A percentile compares a stretch with the other conserved stretches of the same genome.
These are phyloP conservation scores for Coniferiporia sulphurascens DNA, from an alignment of 1,284 basidiomycete species.

Conservation along the genomic window DNA sequence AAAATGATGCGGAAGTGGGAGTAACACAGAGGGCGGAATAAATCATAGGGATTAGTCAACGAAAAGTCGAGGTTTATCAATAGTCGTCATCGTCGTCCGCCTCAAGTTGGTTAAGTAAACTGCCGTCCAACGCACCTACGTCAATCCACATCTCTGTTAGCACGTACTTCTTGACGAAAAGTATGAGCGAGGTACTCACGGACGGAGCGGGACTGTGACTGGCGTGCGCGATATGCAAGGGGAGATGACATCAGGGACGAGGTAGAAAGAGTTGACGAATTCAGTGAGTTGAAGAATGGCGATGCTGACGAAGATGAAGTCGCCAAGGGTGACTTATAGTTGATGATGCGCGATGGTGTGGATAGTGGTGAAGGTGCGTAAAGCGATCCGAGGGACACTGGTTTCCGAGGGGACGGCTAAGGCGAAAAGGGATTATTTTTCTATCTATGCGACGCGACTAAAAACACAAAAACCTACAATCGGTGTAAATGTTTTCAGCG, in stretches of 20 bases:
- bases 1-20: neutral
- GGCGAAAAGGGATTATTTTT: neutral
- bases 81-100: slow-evolving; percentile 16
- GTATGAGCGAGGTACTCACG: slow-evolving; percentile 1
- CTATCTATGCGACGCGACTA: neutral
- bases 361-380: slow-evolving; percentile 12
- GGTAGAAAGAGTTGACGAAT: slow-evolving; percentile 12
- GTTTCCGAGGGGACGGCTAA: neutral
- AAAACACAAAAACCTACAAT: neutral
- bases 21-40: neutral
- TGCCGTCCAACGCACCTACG: slow-evolving; percentile 6
- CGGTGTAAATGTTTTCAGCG: slow-evolving; percentile 9
- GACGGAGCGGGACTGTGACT: neutral
- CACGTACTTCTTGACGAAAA: neutral
- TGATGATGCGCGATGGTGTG: slow-evolving; percentile 13
- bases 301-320: slow-evolving; percentile 5
- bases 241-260: slow-evolving; percentile 15
- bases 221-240: slow-evolving; percentile 15
- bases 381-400: neutral
- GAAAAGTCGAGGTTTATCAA: neutral
- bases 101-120: slow-evolving; percentile 14
- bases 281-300: slow-evolving; percentile 15
- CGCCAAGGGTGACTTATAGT: slow-evolving; percentile 2
- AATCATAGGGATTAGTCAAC: neutral
- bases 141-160: neutral